Percentiles rank a stretch among this genome's conserved stretches.
Conservation (phyloP, 2,329 filamentous ascomycete genomes). For the Ophiosphaerella herpotricha region DNA sequence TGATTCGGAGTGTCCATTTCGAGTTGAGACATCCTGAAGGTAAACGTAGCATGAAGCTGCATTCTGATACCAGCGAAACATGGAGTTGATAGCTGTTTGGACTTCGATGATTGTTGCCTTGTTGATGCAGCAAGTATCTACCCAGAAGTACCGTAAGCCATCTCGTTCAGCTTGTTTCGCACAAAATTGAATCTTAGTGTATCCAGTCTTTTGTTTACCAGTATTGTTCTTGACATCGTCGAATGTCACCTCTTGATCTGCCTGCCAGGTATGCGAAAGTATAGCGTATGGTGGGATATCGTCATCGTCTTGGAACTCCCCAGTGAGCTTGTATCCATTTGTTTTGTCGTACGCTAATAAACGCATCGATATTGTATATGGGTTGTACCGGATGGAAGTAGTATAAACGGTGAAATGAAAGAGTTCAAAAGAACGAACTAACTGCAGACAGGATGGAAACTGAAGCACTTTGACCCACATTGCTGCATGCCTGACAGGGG, state of each 20-base stretch:
- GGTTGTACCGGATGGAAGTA: neutral
- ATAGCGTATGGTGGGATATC: slow-evolving; percentile 11
- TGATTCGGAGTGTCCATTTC: neutral
- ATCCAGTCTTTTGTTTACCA: slow-evolving; percentile 4
- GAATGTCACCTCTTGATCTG: slow-evolving; percentile 6
- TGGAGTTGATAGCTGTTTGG: slow-evolving; percentile 5
- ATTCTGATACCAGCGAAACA: slow-evolving; percentile 8
- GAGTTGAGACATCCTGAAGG: slow-evolving; percentile 6
- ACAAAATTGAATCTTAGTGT: slow-evolving; percentile 8
- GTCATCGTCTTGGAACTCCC: neutral
- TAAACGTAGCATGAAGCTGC: slow-evolving; percentile 4
- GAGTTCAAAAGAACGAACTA: neutral
- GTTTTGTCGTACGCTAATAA: neutral
- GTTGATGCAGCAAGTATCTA: slow-evolving; percentile 11
- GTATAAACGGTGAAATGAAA: neutral
- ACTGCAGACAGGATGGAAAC: neutral
- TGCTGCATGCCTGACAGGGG: no score
- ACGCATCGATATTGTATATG: neutral
- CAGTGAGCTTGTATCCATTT: slow-evolving; percentile 1
- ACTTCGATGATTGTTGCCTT: slow-evolving; percentile 1
- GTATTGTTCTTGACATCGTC: slow-evolving; percentile 2
- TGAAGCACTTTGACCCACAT: no score
- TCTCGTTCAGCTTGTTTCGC: slow-evolving; percentile 3
- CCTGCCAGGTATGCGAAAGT: slow-evolving; percentile 11
- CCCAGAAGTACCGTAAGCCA: slow-evolving; percentile 2